Base-by-base conservation (phyloP, 2,329 filamentous ascomycete species). In the Diaporthe australafricana region DNA sequence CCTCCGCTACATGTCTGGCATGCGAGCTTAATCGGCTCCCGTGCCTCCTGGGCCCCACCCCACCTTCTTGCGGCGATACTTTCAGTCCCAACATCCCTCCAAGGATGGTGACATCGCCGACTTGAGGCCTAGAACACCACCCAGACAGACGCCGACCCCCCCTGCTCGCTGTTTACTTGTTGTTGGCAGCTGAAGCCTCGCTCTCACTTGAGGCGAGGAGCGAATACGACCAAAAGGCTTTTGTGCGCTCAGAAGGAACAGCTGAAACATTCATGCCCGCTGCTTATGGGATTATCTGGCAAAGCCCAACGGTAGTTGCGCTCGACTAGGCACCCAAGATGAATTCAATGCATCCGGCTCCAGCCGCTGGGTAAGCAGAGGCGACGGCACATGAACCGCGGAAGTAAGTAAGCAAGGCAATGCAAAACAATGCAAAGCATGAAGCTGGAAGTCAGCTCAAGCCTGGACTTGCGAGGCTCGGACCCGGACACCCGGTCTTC, bases 1-100 rank as follows among this genome's bases (percentile, higher is more conserved):
- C 60, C 45, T 50, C 20, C 2, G 27, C 47, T 30, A 38, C 35
- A 42, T 50, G 53, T 50, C 55, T 53, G 53, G 45, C 67, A 62
- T 70, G 67, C 55, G 45, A 70, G 67, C 67, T 70, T 70, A 70
- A 32, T 70, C 57, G 27, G 30, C 42, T 60, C 67, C 55, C 55
- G 30, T 62, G 53, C 47, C 67, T 32, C 60, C 42, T 35, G 17
- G 42, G n/a, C 42, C 42, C 30, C 60, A 14, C 45, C 30, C 45
- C 27, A 40, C 30, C 6, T 40, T 50, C 60, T 20, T 38, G 60
- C 45, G 32, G 6, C 30, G 20, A 50, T 50, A 38, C 45, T 65
- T 50, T 25, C 12, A 27, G 12, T 42, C 38, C 38, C 38, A 60
- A 60, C 56, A 17, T 30, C 38, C 22, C 30, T 16, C 38, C 56